Evolutionary conservation across 2,329 filamentous ascomycete genomes (phyloP).

Genomic region (Coleophoma crateriformis): DNA sequence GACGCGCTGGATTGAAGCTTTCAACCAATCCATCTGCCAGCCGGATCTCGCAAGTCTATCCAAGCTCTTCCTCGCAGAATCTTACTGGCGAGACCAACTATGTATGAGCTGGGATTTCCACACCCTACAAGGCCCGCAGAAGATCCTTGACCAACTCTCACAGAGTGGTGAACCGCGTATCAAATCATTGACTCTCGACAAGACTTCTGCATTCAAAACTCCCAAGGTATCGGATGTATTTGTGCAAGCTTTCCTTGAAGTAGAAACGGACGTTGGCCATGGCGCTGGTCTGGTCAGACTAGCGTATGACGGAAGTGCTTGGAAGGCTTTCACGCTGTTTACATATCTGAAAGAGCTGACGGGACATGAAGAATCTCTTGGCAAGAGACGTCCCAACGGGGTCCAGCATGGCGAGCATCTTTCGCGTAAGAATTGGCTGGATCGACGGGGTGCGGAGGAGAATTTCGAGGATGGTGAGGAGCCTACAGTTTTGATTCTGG

Average conservation of each 20-base stretch:
- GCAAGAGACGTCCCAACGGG: constrained; percentile 44
- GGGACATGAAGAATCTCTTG: constrained; percentile 44
- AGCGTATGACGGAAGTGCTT: constrained; percentile 33
- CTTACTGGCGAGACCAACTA: constrained; percentile 34
- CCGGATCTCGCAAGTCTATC: background rate
- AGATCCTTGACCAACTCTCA: constrained; percentile 27
- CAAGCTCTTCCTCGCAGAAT: constrained; percentile 23
- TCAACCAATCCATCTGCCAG: constrained; percentile 2
- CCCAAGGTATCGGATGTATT: constrained; percentile 29
- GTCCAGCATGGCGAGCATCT: constrained; percentile 47
- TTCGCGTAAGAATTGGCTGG: constrained; percentile 54
- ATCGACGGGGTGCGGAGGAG: constrained; percentile 40
- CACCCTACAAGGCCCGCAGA: constrained; percentile 27
- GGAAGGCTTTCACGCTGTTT: constrained; percentile 61
- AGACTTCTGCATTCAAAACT: constrained; percentile 4
- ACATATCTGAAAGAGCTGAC: constrained; percentile 51
- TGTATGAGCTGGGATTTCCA: constrained; percentile 32
- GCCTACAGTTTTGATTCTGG: constrained; percentile 56
- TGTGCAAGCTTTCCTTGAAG: constrained; percentile 49
- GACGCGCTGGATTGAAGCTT: constrained; percentile 10
- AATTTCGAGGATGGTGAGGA: constrained; percentile 41
- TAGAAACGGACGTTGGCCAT: constrained; percentile 46
- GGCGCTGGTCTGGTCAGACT: constrained; percentile 54
- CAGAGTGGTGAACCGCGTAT: constrained; percentile 20
- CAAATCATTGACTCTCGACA: constrained; percentile 30